Evolutionary conservation across 768 basidiomycete genomes (phyloP), one percentile per base, ranked within the genome.

Genomic region (Mycena pura): DNA sequence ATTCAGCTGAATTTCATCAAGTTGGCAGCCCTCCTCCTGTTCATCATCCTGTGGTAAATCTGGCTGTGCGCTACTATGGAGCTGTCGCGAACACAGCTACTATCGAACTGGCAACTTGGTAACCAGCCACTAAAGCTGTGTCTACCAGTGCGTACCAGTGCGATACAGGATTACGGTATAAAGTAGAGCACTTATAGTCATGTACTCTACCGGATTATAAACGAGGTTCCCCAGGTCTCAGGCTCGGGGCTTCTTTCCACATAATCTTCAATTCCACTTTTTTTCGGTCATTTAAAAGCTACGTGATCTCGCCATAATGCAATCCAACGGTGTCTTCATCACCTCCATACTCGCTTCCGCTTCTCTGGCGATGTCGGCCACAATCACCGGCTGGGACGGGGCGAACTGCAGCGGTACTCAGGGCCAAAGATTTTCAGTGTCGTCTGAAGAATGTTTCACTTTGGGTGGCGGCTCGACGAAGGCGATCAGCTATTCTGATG

Each of bases 241-340:
- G n/a, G n/a, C n/a, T n/a, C n/a, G n/a, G n/a, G n/a, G n/a, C 17
- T 47, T 31, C 10, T 31, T 19, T 29, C 29, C 25, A 6, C 3
- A 15, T 48, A 39, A 51, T 40, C 50, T 51, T 40, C 50, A 51
- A 29, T 38, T 40, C 22, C 38, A 19, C 38, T 40, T 39, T 51
- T 38, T 51, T 51, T 51, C 21, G 48, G 5, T 57, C 59, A 32
- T 62, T 54, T 43, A 68, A 61, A 59, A 68, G 49, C 57, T 65
- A 57, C 49, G 8, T 43, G 24, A 62, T 36, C 47, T 49, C 50
- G 55, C 41, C 45, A 66, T 34, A 60, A 67, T 69, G 68, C 66
- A 67, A 58, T 67, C 63, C 65, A 69, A 66, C 43, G 22, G 57
- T 31, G 51, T 39, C 55, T 51, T 49, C 32, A 24, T 49, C 14